phyloP scores from a whole-genome alignment of 176 grass and related monocot species.

The Stipa capillata region DNA sequence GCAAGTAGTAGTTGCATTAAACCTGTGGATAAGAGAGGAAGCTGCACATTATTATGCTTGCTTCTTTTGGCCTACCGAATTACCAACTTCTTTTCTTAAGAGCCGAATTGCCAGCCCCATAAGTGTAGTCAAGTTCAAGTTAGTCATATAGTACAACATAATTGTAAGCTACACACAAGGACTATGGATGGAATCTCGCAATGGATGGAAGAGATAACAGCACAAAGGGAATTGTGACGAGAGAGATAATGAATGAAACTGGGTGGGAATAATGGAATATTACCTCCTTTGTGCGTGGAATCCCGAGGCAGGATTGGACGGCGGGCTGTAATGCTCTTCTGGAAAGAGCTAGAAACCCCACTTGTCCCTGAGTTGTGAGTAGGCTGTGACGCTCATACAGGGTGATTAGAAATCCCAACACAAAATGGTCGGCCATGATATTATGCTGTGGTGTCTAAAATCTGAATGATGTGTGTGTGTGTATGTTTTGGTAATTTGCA shows the following conservation, averaged over 20 bases:
- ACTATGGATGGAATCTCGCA: neutral
- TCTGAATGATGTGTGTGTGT: no score
- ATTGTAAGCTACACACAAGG: neutral
- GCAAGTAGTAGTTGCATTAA: neutral
- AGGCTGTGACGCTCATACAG: neutral
- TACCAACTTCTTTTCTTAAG: neutral
- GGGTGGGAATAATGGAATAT: neutral
- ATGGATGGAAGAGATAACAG: neutral
- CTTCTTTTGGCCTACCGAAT: neutral
- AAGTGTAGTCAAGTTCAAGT: neutral
- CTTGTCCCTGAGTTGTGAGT: neutral
- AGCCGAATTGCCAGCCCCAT: neutral
- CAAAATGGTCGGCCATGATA: conserved; percentile 18
- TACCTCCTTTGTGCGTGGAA: neutral
- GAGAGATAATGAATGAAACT: neutral
- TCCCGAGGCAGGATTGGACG: conserved; percentile 24
- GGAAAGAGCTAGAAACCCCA: neutral
- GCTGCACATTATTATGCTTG: conserved; percentile 12
- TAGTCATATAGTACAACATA: neutral
- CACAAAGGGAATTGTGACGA: neutral
- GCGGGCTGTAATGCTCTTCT: conserved; percentile 17
- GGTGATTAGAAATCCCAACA: neutral
- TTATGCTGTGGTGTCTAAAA: no score
- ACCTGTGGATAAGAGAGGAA: neutral
- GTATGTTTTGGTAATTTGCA: no score